phyloP scores from a whole-genome alignment of 1,284 basidiomycete species.

The Trichosporon ovoides region DNA sequence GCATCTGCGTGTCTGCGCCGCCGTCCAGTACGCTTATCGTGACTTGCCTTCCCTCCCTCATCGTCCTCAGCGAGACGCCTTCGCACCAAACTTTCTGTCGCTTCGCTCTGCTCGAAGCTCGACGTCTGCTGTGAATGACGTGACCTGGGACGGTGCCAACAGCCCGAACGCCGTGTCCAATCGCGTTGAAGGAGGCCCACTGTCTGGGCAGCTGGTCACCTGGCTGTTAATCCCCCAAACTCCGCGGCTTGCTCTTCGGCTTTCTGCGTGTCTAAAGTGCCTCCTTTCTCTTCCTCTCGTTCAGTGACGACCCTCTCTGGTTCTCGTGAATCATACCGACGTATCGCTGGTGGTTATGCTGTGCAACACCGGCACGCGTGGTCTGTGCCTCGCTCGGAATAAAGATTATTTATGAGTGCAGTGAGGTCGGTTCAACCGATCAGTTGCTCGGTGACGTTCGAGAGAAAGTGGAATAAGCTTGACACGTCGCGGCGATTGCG shows the following conservation, averaged over 20 bases:
- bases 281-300: not conserved
- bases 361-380: not conserved
- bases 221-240: not conserved
- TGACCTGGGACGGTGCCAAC: not conserved
- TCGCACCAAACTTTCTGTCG: too few species aligned
- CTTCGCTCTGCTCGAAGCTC: too few species aligned
- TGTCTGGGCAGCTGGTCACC: not conserved
- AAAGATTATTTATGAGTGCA: not conserved
- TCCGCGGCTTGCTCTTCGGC: not conserved
- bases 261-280: not conserved
- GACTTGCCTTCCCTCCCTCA: too few species aligned
- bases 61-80: too few species aligned
- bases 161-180: not conserved
- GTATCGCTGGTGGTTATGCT: not conserved
- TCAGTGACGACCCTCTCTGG: not conserved
- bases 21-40: too few species aligned
- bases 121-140: not conserved
- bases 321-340: not conserved
- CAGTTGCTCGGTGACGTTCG: not conserved
- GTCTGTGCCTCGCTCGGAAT: not conserved
- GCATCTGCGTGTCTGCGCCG: too few species aligned
- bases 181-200: not conserved
- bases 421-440: not conserved
- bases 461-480: not conserved
- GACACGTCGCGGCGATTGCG: not conserved